A percentile compares a stretch with the other conserved stretches of the same genome.
phyloP scores from a whole-genome alignment of 2,329 filamentous ascomycete species.

The Sclerotinia glacialis region DNA sequence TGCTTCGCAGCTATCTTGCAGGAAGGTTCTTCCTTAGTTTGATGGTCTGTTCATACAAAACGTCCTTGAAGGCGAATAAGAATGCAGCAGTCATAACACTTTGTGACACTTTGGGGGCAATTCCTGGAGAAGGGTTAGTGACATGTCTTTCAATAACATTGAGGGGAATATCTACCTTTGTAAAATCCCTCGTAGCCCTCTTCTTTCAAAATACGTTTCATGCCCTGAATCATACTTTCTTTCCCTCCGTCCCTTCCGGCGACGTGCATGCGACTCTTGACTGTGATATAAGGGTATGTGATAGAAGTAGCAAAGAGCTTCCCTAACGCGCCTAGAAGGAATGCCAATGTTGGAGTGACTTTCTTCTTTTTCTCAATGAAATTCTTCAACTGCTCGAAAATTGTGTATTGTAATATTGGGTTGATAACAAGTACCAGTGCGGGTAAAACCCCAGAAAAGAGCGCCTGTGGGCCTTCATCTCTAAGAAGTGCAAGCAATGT shows the following conservation, averaged over 20 bases:
- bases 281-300: conserved; percentile 97
- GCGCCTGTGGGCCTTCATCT: conserved; percentile 77
- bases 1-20: conserved; percentile 28
- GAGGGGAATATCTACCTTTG: conserved; percentile 61
- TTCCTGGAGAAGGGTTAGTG: conserved; percentile 56
- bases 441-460: conserved; percentile 90
- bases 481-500: conserved; percentile 77
- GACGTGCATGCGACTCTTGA: conserved; percentile 97
- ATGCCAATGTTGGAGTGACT: conserved; percentile 82
- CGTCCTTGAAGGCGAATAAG: conserved; percentile 97
- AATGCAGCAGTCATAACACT: conserved; percentile 95
- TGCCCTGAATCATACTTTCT: conserved; percentile 74
- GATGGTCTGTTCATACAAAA: conserved; percentile 80
- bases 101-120: conserved; percentile 94
- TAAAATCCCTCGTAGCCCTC: conserved; percentile 93
- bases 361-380: conserved; percentile 69
- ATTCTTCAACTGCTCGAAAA: conserved; percentile 98
- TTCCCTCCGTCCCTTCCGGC: conserved; percentile 72
- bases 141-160: background rate
- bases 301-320: conserved; percentile 92
- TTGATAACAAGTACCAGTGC: conserved; percentile 95
- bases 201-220: conserved; percentile 77
- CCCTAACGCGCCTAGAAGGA: conserved; percentile 86
- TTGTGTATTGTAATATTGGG: conserved; percentile 96
- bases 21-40: conserved; percentile 51